A percentile compares a stretch with the other conserved stretches of the same genome.
These are phyloP conservation scores for Sonneratia alba DNA, from an alignment of 345 rosid species.

Conservation along the genomic window DNA sequence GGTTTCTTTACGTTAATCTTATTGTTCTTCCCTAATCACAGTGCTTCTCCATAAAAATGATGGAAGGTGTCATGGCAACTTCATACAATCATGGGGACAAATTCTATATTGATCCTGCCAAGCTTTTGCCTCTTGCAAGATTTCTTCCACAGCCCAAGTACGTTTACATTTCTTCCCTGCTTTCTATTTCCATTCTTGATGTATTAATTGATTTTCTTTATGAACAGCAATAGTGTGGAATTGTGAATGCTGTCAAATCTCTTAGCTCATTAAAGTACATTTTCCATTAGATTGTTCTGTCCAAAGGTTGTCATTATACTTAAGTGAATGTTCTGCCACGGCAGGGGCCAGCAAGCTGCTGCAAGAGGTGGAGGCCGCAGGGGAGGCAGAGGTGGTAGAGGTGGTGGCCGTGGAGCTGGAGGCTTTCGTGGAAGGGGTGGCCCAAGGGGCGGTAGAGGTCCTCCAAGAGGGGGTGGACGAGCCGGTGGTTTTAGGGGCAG, in stretches of 20 bases:
- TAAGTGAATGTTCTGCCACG: background rate
- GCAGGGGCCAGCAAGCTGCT: conserved; percentile 35
- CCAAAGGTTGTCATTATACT: background rate
- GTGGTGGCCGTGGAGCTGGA: conserved; percentile 33
- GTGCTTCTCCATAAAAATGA: conserved; percentile 80
- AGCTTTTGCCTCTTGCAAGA: conserved; percentile 76
- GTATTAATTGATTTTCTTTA: background rate
- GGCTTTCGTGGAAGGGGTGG: conserved; percentile 61
- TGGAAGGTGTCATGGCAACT: conserved; percentile 90
- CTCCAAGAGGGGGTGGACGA: conserved; percentile 55
- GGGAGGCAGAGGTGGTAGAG: conserved; percentile 25
- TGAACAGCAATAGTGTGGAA: too few relatives aligned
- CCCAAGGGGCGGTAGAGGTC: conserved; percentile 63
- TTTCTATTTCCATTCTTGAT: background rate
- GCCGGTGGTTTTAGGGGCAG: conserved; percentile 70
- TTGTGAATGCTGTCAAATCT: too few relatives aligned
- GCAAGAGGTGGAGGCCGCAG: conserved; percentile 42
- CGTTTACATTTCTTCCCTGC: conserved; percentile 13
- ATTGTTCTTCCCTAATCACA: conserved; percentile 10
- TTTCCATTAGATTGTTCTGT: background rate
- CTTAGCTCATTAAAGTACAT: background rate
- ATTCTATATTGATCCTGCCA: conserved; percentile 71
- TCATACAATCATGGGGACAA: conserved; percentile 65
- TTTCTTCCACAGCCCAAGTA: conserved; percentile 94
- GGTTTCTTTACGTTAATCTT: background rate